Conservation (phyloP, 352 stramenopile genomes). For the Pythium graminicola region DNA sequence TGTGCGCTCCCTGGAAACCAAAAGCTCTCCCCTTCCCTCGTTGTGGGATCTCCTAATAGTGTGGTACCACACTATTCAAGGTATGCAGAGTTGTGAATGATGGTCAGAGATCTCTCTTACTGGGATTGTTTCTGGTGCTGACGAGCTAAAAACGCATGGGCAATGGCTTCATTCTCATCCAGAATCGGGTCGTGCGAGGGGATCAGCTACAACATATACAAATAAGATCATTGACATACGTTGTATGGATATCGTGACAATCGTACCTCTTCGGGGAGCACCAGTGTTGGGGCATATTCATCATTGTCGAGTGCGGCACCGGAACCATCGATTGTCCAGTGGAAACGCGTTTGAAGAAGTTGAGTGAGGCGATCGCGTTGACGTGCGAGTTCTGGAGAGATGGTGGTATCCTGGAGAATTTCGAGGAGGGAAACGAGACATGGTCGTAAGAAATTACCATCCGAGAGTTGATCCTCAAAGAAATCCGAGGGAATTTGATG, state of each 20-base stretch:
- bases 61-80: slow-evolving; percentile 9
- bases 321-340: background rate
- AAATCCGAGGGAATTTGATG: slow-evolving; percentile 26
- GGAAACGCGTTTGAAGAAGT: slow-evolving; percentile 21
- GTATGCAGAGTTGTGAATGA: slow-evolving; percentile 12
- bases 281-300: slow-evolving; percentile 27
- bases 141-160: slow-evolving; percentile 8
- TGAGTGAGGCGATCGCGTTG: slow-evolving; percentile 9
- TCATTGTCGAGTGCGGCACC: slow-evolving; percentile 11
- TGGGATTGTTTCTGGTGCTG: background rate
- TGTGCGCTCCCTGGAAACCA: background rate
- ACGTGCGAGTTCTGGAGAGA: slow-evolving; percentile 9
- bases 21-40: slow-evolving; percentile 19
- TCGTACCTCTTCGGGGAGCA: slow-evolving; percentile 28
- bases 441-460: slow-evolving; percentile 16
- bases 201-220: too few species aligned
- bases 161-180: slow-evolving; percentile 23
- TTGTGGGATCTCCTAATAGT: slow-evolving; percentile 1
- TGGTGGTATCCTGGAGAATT: slow-evolving; percentile 23
- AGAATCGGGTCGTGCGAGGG: too few species aligned
- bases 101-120: slow-evolving; percentile 5
- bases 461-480: slow-evolving; percentile 16
- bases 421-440: slow-evolving; percentile 26
- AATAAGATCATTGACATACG: too few species aligned
- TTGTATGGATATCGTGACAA: too few species aligned